Base-by-base conservation (phyloP, 2,329 filamentous ascomycete genomes). In the Scytalidium lignicola region DNA sequence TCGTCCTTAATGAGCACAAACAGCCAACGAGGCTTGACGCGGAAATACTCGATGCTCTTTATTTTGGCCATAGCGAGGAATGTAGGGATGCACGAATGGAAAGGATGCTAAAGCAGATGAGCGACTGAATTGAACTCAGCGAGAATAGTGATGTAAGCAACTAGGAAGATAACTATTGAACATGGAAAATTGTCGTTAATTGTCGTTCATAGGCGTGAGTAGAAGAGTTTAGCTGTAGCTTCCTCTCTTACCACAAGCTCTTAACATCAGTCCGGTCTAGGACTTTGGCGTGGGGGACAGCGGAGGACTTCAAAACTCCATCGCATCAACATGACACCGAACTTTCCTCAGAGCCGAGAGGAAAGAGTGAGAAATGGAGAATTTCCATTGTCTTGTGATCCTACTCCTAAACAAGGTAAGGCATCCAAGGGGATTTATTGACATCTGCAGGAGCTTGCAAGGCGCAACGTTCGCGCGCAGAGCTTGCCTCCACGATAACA, bases 11-110 rank as follows among this genome's bases (percentile, higher is more conserved):
- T 70, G 59, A 82, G 82, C 58, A 82, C 78, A 51, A 82, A 81
- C 13, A 82, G 71, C 78, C 78, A 82, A 46, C 78, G 68, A 17
- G 78, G 79, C 49, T 76, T 73, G n/a, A 82, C 75, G n/a, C 78
- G 72, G 61, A 81, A 82, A 59, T 80, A 79, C 58, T 81, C 78
- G 18, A 82, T 74, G 21, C 57, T 72, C 54, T 73, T 73, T 58
- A 82, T 81, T 37, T 13, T 37, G 32, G 32, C 32, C 32, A 37
- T 37, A 13, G 32, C n/a, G 32, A n/a, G 5, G 15, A 17, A 37
- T 37, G 23, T 10, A 37, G 32, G 15, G 15, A 37, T 37, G 23
- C 23, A 37, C 6, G 15, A 15, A 5, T 13, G n/a, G 12, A 37
- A 37, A 17, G 15, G 12, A 37, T 17, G 32, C 32, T 37, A 15